Evolutionary conservation across 192 early-diverging fungal species (phyloP).

Genomic region (Mortierella claussenii): DNA sequence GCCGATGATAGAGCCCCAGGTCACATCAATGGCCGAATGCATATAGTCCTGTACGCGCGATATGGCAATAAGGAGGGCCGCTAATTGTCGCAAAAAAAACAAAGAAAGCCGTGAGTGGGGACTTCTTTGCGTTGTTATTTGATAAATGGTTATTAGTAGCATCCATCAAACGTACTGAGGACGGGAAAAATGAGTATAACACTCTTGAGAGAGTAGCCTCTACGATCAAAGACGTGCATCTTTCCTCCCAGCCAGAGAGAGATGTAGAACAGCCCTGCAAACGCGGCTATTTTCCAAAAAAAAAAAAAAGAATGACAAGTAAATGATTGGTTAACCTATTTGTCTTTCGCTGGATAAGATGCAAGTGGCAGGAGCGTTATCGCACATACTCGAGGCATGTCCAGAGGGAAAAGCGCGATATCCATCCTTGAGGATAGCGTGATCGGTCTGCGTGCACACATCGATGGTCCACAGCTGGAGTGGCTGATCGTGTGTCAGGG

Average conservation of each 20-base stretch:
- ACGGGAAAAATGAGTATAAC: constrained; percentile 69
- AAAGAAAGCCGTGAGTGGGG: too few relatives aligned
- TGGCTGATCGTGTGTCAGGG: constrained; percentile 46
- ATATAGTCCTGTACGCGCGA: constrained; percentile 72
- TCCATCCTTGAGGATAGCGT: constrained; percentile 72
- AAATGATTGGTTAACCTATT: not conserved
- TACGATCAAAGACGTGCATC: constrained; percentile 73
- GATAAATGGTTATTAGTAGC: too few relatives aligned
- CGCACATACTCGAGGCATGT: constrained; percentile 79
- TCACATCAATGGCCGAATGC: constrained; percentile 73
- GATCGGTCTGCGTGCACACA: constrained; percentile 66
- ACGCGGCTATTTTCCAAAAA: constrained; percentile 55
- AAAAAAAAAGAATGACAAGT: too few relatives aligned
- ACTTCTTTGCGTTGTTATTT: too few relatives aligned
- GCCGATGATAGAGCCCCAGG: constrained; percentile 70
- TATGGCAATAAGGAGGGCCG: constrained; percentile 64
- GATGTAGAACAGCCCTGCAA: constrained; percentile 76
- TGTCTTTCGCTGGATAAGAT: not conserved
- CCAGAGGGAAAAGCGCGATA: constrained; percentile 89
- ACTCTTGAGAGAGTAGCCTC: constrained; percentile 73
- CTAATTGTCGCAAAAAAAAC: not conserved
- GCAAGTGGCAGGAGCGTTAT: not conserved
- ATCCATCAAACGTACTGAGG: constrained; percentile 26
- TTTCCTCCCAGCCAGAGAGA: constrained; percentile 78
- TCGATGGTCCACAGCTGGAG: constrained; percentile 62